A percentile compares a stretch with the other conserved stretches of the same genome.
These are phyloP conservation scores for Septoria linicola DNA, from an alignment of 2,329 filamentous ascomycete genomes.

Conservation along the genomic window DNA sequence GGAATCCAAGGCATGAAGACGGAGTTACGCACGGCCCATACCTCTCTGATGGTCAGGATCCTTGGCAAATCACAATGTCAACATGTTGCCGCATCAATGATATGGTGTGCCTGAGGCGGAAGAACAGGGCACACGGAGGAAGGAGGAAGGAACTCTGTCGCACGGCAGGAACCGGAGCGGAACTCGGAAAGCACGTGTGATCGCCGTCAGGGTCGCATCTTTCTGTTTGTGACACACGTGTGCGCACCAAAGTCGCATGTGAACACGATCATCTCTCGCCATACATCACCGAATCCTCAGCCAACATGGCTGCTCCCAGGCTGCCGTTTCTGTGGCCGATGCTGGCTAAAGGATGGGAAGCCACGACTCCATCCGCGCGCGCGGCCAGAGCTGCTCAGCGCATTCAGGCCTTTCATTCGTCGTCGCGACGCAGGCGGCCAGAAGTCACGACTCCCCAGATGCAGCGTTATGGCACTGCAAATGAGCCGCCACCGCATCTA, in stretches of 20 bases:
- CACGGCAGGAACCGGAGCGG: background rate
- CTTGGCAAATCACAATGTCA: too few species aligned
- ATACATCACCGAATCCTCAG: background rate
- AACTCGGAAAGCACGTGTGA: background rate
- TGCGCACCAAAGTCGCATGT: background rate
- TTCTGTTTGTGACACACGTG: constrained; percentile 2
- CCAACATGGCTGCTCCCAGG: constrained; percentile 45
- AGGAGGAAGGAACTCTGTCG: too few species aligned
- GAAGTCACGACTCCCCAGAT: constrained; percentile 32
- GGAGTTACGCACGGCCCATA: too few species aligned
- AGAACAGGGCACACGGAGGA: too few species aligned
- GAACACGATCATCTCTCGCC: too few species aligned
- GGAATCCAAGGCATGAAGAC: too few species aligned
- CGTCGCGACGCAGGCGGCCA: constrained; percentile 36
- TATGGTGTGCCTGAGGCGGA: too few species aligned
- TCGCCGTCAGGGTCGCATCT: constrained; percentile 1
- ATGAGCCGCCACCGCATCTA: constrained; percentile 46
- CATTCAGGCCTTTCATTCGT: constrained; percentile 37
- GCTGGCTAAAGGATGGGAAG: constrained; percentile 41
- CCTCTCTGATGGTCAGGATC: too few species aligned
- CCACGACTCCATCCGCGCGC: constrained; percentile 26
- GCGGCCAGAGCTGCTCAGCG: constrained; percentile 29
- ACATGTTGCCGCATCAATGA: too few species aligned
- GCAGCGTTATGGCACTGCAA: constrained; percentile 49
- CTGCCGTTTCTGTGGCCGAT: constrained; percentile 51